Evolutionary conservation across 2,329 filamentous ascomycete genomes (phyloP), one percentile per base, ranked within the genome.

Genomic region (Aureobasidium sp.): DNA sequence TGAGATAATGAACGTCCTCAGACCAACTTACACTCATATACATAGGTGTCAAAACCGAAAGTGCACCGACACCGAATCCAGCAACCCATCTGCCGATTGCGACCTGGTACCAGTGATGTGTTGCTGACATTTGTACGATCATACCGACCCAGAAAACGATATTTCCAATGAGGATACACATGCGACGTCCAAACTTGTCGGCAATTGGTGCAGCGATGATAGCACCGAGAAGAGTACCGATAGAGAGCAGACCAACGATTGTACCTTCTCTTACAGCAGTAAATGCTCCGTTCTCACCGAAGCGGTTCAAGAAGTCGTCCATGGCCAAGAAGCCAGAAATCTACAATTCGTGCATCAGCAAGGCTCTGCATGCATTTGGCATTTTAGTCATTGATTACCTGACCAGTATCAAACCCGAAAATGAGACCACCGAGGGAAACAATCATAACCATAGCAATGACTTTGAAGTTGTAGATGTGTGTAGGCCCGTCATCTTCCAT

Each of bases 1-100:
- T 9, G 14, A 12, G 2, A 27, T 15, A n/a, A 52, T 22, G 11
- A 39, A 31, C 24, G 58, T 17, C 5, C 2, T 29, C 3, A 54
- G 2, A 14, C 12, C 24, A 8, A 44, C 57, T 42, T 35, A 60
- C 57, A 22, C 79, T 82, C 70, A 88, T 85, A 67, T 89, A 89
- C 82, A 89, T 85, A 52, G 84, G 84, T 1, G 86, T 84, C 29
- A 84, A 75, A 45, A 87, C 85, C 6, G 82, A 86, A 0, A 88
- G 76, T 22, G 82, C 79, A 31, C 86, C 86, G 50, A 89, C 83
- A 22, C 85, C 85, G 2, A 87, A 70, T 66, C 86, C 86, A 27
- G 84, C 86, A n/a, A 87, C 79, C 66, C 85, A 79, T 48, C 86
- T 79, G 52, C 86, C 86, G 19, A 86, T 72, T 31, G 85, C 85